Evolutionary conservation across 768 basidiomycete species (phyloP).

Genomic region (Podaxis sp.): DNA sequence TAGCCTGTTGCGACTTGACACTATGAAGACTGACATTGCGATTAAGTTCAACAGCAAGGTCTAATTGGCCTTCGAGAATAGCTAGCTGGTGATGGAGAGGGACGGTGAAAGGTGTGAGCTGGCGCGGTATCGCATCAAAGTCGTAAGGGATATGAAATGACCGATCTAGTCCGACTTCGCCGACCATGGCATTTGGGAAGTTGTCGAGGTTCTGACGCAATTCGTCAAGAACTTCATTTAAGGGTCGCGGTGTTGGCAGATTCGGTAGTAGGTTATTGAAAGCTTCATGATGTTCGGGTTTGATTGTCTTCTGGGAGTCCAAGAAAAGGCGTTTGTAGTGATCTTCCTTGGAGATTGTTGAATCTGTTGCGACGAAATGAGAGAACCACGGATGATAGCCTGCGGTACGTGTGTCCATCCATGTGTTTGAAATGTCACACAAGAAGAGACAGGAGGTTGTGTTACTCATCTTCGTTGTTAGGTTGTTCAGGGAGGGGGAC

Average conservation of each 20-base stretch:
- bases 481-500: slow-evolving; percentile 17
- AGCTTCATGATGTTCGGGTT: slow-evolving; percentile 27
- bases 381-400: slow-evolving; percentile 96
- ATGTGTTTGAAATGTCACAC: not conserved
- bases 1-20: slow-evolving; percentile 71
- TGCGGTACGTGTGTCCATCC: slow-evolving; percentile 23
- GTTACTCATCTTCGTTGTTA: no score
- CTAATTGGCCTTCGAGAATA: slow-evolving; percentile 80
- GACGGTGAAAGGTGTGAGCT: slow-evolving; percentile 73
- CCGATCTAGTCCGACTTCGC: slow-evolving; percentile 91
- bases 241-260: slow-evolving; percentile 70
- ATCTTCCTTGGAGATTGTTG: slow-evolving; percentile 46
- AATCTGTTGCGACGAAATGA: slow-evolving; percentile 59
- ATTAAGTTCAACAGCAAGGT: slow-evolving; percentile 73
- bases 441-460: not conserved
- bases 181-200: slow-evolving; percentile 76
- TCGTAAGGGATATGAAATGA: slow-evolving; percentile 68
- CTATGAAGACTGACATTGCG: slow-evolving; percentile 86
- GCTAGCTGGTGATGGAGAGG: slow-evolving; percentile 77
- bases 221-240: slow-evolving; percentile 53
- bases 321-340: slow-evolving; percentile 79
- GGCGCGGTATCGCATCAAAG: slow-evolving; percentile 42
- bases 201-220: slow-evolving; percentile 55
- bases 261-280: slow-evolving; percentile 55
- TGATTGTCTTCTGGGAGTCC: slow-evolving; percentile 7